These are phyloP conservation scores for Bacidia rubella DNA, from an alignment of 495 filamentous ascomycete genomes.

Conservation along the genomic window DNA sequence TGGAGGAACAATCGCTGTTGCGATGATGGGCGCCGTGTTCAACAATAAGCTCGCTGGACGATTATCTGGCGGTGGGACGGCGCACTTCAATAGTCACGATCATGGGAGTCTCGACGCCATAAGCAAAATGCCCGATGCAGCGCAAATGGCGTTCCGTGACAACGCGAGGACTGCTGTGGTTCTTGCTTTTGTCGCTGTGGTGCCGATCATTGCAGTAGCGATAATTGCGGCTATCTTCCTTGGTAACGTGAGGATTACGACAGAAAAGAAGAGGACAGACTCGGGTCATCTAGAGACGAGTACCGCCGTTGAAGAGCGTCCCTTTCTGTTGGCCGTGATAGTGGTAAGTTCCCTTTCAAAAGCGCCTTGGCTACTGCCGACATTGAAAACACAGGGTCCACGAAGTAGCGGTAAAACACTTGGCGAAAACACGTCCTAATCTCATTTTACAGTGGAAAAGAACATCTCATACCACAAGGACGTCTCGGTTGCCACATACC, in stretches of 20 bases:
- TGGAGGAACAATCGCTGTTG: constrained; percentile 43
- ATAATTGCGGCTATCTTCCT: constrained; percentile 31
- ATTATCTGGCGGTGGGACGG: not conserved
- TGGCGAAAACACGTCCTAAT: no score
- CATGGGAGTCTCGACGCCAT: not conserved
- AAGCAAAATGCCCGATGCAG: constrained; percentile 1
- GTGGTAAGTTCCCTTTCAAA: not conserved
- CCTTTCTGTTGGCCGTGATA: not conserved
- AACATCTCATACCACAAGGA: no score
- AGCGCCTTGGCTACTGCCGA: no score
- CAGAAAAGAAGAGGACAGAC: constrained; percentile 17
- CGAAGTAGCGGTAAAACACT: no score
- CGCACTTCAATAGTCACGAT: not conserved
- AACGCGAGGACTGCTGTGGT: constrained; percentile 34
- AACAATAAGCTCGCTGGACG: constrained; percentile 34
- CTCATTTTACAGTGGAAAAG: no score
- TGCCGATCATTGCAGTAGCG: constrained; percentile 38
- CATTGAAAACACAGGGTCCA: no score
- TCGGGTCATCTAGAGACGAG: not conserved
- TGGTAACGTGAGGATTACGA: constrained; percentile 41
- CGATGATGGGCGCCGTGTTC: constrained; percentile 48
- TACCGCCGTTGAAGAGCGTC: not conserved
- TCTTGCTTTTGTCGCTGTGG: constrained; percentile 41
- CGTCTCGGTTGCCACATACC: no score
- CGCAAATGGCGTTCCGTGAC: constrained; percentile 19